Percentiles rank a stretch among this genome's conserved stretches.
Conservation (phyloP, 2,329 filamentous ascomycete genomes). For the Arachnopeziza araneosa region DNA sequence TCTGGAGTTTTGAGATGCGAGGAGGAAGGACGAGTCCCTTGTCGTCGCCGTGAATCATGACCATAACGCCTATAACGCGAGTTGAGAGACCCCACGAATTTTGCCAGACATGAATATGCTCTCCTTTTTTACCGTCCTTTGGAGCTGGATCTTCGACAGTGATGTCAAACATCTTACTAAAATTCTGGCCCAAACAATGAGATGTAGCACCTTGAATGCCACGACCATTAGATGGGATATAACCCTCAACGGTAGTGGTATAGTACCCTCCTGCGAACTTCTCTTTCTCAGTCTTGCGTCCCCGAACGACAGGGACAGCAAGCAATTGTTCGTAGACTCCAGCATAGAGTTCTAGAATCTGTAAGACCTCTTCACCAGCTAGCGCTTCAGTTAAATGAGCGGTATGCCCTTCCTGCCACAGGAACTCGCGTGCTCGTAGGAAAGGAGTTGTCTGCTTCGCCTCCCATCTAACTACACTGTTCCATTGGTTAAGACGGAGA, state of each 20-base stretch:
- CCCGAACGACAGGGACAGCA: constrained; percentile 90
- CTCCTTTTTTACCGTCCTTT: constrained; percentile 66
- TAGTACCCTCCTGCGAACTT: constrained; percentile 97
- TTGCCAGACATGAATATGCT: constrained; percentile 87
- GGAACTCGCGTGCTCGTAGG: constrained; percentile 86
- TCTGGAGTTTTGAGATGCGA: constrained; percentile 79
- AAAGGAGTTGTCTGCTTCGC: constrained; percentile 90
- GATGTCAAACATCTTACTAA: constrained; percentile 99
- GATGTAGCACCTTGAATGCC: constrained; percentile 96
- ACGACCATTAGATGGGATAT: constrained; percentile 90
- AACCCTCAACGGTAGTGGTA: constrained; percentile 94
- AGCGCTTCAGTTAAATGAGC: constrained; percentile 81
- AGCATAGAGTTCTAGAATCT: constrained; percentile 92
- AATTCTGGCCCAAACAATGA: constrained; percentile 89
- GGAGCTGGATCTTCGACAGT: constrained; percentile 84
- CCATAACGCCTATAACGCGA: constrained; percentile 96
- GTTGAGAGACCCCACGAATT: constrained; percentile 99
- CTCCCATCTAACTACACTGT: constrained; percentile 90
- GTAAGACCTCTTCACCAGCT: constrained; percentile 78
- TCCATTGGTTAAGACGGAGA: constrained; percentile 95
- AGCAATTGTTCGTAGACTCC: constrained; percentile 89
- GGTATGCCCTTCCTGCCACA: constrained; percentile 86
- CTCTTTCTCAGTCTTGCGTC: constrained; percentile 92
- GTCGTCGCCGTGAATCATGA: constrained; percentile 96
- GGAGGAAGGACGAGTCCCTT: constrained; percentile 92